These are phyloP conservation scores for Hericium alpestre DNA, from an alignment of 768 basidiomycete species.

Conservation along the genomic window DNA sequence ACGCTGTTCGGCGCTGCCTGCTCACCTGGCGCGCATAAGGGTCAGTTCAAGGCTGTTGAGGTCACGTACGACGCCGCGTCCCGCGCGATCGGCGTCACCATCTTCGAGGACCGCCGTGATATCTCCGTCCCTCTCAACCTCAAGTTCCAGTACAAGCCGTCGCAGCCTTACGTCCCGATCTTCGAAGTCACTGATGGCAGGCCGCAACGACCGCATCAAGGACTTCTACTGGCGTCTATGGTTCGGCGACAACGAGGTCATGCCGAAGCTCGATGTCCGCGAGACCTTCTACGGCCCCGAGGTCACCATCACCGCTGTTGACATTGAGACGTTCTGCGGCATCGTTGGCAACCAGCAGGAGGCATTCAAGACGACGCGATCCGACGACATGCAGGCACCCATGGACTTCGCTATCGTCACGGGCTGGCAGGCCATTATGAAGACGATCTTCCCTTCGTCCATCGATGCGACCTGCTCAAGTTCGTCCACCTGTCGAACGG, in stretches of 20 bases:
- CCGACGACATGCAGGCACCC: constrained; percentile 67
- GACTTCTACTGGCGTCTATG: constrained; percentile 98
- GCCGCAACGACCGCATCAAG: constrained; percentile 85
- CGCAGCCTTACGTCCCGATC: constrained; percentile 83
- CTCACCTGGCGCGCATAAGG: constrained; percentile 63
- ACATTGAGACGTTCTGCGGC: constrained; percentile 82
- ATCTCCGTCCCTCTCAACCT: constrained; percentile 71
- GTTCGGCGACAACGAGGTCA: constrained; percentile 77
- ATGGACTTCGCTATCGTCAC: constrained; percentile 99
- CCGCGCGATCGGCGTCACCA: constrained; percentile 53
- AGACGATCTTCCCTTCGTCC: constrained; percentile 83
- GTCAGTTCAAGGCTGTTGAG: constrained; percentile 75
- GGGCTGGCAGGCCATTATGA: constrained; percentile 99
- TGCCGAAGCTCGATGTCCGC: constrained; percentile 71
- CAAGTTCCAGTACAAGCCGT: constrained; percentile 78
- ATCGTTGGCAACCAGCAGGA: constrained; percentile 92
- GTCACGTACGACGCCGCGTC: constrained; percentile 46
- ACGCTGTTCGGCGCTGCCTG: constrained; percentile 70
- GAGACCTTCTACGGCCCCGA: constrained; percentile 83
- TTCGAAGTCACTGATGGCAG: constrained; percentile 79
- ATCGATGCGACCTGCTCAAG: constrained; percentile 91
- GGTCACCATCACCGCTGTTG: constrained; percentile 64
- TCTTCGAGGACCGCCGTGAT: constrained; percentile 76
- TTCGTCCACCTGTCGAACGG: constrained; percentile 97
- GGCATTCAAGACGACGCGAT: constrained; percentile 73